phyloP scores from a whole-genome alignment of 495 filamentous ascomycete genomes.

The Chaetomium fimeti region DNA sequence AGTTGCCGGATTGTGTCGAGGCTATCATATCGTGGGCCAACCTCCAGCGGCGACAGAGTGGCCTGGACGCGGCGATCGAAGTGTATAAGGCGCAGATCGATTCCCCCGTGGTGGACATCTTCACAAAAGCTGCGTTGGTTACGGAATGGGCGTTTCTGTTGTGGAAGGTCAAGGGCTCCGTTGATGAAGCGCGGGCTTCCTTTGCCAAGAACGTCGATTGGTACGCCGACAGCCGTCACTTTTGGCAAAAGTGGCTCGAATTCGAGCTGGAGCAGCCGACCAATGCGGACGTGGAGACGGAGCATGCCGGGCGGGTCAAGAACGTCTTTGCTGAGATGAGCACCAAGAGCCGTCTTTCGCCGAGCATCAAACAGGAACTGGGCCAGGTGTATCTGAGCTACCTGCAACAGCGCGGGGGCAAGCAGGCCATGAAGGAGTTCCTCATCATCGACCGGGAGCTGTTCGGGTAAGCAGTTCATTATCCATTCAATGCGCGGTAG shows the following conservation, averaged over 20 bases:
- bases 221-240: conserved; percentile 83
- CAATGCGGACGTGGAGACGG: conserved; percentile 58
- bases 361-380: conserved; percentile 69
- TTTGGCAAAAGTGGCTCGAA: conserved; percentile 86
- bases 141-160: conserved; percentile 86
- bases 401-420: conserved; percentile 78
- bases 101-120: conserved; percentile 65
- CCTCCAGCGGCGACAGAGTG: conserved; percentile 76
- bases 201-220: conserved; percentile 80
- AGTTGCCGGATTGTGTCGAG: conserved; percentile 72
- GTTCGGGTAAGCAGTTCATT: conserved; percentile 62
- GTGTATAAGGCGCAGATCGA: conserved; percentile 81
- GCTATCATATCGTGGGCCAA: conserved; percentile 88
- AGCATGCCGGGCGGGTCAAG: conserved; percentile 72
- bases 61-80: conserved; percentile 82
- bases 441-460: conserved; percentile 80
- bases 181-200: conserved; percentile 81
- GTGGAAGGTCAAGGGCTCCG: conserved; percentile 85
- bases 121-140: conserved; percentile 81
- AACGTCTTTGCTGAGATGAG: conserved; percentile 76
- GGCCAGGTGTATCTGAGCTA: conserved; percentile 79
- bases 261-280: conserved; percentile 91
- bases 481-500: background rate
- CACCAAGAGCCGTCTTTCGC: conserved; percentile 67
- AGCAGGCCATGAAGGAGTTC: conserved; percentile 82